Conservation (phyloP, 495 filamentous ascomycete species). For the Penicillium paradoxum region DNA sequence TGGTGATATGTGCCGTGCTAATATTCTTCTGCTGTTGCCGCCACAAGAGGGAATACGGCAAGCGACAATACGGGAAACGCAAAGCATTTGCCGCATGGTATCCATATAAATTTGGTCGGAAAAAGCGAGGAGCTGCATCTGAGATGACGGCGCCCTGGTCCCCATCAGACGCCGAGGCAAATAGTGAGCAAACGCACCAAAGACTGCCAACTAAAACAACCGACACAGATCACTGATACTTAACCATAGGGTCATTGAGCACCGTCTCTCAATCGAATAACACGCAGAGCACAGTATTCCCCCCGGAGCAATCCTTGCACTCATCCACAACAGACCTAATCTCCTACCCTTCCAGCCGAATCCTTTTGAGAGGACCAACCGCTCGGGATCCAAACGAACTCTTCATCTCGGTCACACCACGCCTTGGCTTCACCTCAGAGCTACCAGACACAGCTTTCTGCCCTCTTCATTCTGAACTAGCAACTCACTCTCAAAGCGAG, state of each 20-base stretch:
- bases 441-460: conserved; percentile 33
- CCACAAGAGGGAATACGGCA: too few relatives aligned
- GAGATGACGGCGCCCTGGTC: neutral
- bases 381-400: conserved; percentile 4
- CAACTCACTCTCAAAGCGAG: conserved; percentile 22
- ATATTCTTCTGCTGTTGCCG: conserved; percentile 21
- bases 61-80: neutral
- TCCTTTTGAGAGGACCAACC: too few relatives aligned
- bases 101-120: neutral
- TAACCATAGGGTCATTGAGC: neutral
- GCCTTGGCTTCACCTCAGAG: conserved; percentile 15
- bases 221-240: neutral
- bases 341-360: neutral
- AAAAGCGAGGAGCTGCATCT: conserved; percentile 3
- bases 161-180: conserved; percentile 1
- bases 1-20: conserved; percentile 17
- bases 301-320: neutral
- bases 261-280: neutral
- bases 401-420: conserved; percentile 5
- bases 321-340: neutral
- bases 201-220: neutral
- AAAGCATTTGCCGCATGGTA: conserved; percentile 4
- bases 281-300: neutral
- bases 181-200: neutral
- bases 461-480: conserved; percentile 27